These are phyloP conservation scores for Backusella mclennaniae DNA, from an alignment of 192 early-diverging fungal genomes.

Conservation along the genomic window DNA sequence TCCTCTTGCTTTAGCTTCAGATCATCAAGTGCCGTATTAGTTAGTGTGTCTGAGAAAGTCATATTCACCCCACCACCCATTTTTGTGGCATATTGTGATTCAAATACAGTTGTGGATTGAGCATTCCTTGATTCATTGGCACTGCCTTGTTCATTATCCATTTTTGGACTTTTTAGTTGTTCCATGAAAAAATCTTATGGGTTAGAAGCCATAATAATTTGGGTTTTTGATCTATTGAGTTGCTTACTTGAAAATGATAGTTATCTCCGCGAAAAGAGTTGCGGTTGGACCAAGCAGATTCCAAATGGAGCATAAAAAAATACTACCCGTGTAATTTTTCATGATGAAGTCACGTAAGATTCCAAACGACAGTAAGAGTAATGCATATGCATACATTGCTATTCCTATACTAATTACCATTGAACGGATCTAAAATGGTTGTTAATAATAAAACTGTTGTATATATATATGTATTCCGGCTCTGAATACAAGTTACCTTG, in stretches of 20 bases:
- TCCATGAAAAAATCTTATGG: not conserved
- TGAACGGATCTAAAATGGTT: constrained; percentile 2
- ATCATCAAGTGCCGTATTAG: constrained; percentile 4
- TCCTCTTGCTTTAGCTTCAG: constrained; percentile 10
- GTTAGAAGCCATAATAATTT: not conserved
- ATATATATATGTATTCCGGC: too few relatives aligned
- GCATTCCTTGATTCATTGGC: not conserved
- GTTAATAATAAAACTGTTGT: not conserved
- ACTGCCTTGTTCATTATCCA: not conserved
- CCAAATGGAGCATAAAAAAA: constrained; percentile 20
- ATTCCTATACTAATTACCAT: constrained; percentile 15
- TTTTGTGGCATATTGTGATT: not conserved
- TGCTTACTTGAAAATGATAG: constrained; percentile 21
- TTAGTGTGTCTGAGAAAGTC: constrained; percentile 8
- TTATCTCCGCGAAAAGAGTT: constrained; percentile 12
- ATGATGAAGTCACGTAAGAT: constrained; percentile 23
- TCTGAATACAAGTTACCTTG: not conserved
- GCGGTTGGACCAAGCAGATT: constrained; percentile 15
- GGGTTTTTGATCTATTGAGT: not conserved
- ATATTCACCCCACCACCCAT: not conserved
- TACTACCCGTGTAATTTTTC: constrained; percentile 8
- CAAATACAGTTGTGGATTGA: not conserved
- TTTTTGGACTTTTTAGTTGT: constrained; percentile 6
- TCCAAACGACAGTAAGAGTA: constrained; percentile 31
- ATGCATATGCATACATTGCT: constrained; percentile 17